Evolutionary conservation across 768 basidiomycete genomes (phyloP).

Genomic region (Mycena galopus): DNA sequence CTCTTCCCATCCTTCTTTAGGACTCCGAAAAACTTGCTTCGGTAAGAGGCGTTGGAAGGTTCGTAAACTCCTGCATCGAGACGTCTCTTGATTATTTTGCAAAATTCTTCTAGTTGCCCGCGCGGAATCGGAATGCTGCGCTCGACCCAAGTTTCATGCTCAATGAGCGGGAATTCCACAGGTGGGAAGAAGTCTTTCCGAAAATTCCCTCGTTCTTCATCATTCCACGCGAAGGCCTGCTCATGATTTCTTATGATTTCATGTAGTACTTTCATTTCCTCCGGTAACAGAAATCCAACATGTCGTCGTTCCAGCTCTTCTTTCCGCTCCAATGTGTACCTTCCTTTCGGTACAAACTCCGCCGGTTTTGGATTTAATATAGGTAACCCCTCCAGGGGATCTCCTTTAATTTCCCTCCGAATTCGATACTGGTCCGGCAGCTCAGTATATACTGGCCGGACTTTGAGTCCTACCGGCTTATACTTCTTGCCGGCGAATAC

Average conservation of each 20-base stretch:
- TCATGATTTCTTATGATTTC: too few relatives aligned
- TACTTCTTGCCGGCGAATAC: too few relatives aligned
- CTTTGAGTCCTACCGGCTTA: too few relatives aligned
- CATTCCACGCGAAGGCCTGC: too few relatives aligned
- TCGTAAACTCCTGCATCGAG: conserved; percentile 32
- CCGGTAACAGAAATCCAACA: conserved; percentile 8
- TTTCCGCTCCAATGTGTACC: too few relatives aligned
- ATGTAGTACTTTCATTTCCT: conserved; percentile 40
- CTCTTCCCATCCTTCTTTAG: not conserved
- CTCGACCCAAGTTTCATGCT: conserved; percentile 33
- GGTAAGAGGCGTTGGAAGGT: conserved; percentile 37
- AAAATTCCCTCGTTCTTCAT: not conserved
- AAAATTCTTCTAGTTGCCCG: conserved; percentile 32
- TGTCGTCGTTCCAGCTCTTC: too few relatives aligned
- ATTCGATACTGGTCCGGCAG: too few relatives aligned
- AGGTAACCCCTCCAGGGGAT: too few relatives aligned
- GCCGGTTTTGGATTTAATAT: too few relatives aligned
- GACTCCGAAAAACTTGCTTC: conserved; percentile 45
- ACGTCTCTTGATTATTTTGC: conserved; percentile 33
- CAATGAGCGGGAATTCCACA: conserved; percentile 39
- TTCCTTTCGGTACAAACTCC: too few relatives aligned
- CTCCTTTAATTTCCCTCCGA: too few relatives aligned
- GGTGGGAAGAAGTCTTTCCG: not conserved
- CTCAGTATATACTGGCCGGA: too few relatives aligned
- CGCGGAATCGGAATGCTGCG: conserved; percentile 34